Base-by-base conservation (phyloP, 441 rosid genomes). In the Adansonia madagascariensis region DNA sequence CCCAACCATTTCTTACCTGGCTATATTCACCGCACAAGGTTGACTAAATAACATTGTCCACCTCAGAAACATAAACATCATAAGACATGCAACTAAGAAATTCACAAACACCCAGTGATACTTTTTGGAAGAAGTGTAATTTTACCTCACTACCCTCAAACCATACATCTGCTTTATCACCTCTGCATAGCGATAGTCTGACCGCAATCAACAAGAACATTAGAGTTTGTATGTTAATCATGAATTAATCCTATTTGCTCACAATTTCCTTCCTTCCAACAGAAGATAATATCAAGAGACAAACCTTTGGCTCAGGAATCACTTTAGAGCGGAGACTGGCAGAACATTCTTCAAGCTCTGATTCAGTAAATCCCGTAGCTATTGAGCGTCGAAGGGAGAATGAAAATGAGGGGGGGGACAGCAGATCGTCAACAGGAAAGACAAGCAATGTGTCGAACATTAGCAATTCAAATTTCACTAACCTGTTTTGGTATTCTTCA, bases 321-420 rank as follows among this genome's bases (percentile, higher is more conserved):
- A 92, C 95, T 90, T 83, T 88, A 52, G 97, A 81, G 53, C 96
- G 89, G 69, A 94, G 98, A 86, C 97, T 87, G 73, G 85, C 67
- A 60, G 97, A 94, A 56, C 91, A 90, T 77, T 91, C 97, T 80
- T 96, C 97, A 81, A 96, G 98, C 86, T 86, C 50, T 56, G 86
- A 86, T 79, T 94, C 99, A 78, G 96, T 85, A 85, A 94, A 94
- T 76, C 99, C 98, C 72, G 97, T 90, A 78, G 97, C 98, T 95
- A 79, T 55, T 81, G 61, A 73, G 22, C 76, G 80, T 69, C 43
- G 66, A 49, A 50, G 39, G 15, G 15, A 68, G 50, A 55, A 24
- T 35, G 61, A 72, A 18, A 17, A 50, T 17, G 69, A 39, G 47
- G 71, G 80, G 80, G 65, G 72, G 41, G 41, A 44, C 18, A 65